Evolutionary conservation across 1,284 basidiomycete genomes (phyloP), one percentile per base, ranked within the genome.

Genomic region (Earliella scabrosa): DNA sequence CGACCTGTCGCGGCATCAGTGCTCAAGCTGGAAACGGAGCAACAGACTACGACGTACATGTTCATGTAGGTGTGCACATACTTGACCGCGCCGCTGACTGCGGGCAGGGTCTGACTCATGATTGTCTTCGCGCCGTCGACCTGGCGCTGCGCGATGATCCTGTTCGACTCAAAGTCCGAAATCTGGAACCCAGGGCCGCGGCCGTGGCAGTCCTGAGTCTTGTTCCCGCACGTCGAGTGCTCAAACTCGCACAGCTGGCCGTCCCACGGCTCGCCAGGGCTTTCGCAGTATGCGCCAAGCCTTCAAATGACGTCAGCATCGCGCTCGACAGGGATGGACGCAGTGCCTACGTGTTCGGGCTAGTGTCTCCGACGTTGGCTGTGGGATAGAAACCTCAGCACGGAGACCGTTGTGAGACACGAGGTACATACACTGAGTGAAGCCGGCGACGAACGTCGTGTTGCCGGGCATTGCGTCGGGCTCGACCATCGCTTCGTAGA

Each of bases 321-420:
- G 20, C 52, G 24, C 50, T 21, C 4, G 29, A n/a, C 6, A n/a
- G 4, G 6, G 13, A 4, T 23, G 18, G 26, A 32, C 29, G 16
- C 10, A n/a, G 18, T 4, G 9, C 86, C 66, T 57, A 88, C 86
- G 86, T 90, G 67, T 92, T 92, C 5, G 89, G 89, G 59, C 79
- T 87, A 8, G 87, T 89, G 65, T 92, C 90, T 3, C 90, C 90
- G 26, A 92, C 88, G 58, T 89, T 90, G 18, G 88, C 87, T 89
- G 54, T 26, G 52, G 44, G n/a, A n/a, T n/a, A n/a, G n/a, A n/a
- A n/a, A n/a, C n/a, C n/a, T n/a, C n/a, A n/a, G n/a, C n/a, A n/a
- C n/a, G n/a, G n/a, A n/a, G n/a, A n/a, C n/a, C n/a, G n/a, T n/a
- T n/a, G n/a, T n/a, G n/a, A n/a, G n/a, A 44, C 20, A 5, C 5